Evolutionary conservation across 2,329 filamentous ascomycete genomes (phyloP).

Genomic region (Hymenoscyphus scutula): DNA sequence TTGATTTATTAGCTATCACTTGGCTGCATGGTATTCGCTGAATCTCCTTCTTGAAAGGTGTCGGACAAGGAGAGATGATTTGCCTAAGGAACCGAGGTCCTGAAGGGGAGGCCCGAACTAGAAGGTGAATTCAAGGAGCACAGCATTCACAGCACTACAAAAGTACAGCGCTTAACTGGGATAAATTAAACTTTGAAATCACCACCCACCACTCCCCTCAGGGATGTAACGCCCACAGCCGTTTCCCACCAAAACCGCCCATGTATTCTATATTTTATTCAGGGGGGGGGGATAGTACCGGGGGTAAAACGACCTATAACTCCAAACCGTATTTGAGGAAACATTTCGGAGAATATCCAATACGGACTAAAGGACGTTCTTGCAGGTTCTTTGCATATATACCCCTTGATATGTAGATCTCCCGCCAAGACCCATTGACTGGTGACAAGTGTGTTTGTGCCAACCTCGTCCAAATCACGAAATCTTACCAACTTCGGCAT

Average conservation of each 20-base stretch:
- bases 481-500: not conserved
- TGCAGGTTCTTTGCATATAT: not conserved
- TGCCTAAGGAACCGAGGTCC: not conserved
- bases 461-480: not conserved
- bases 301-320: not conserved
- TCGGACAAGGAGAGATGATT: not conserved
- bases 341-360: not conserved
- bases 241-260: no score
- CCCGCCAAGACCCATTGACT: not conserved
- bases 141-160: not conserved
- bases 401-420: not conserved
- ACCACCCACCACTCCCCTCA: no score
- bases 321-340: not conserved
- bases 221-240: no score
- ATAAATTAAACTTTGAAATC: not conserved
- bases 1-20: not conserved
- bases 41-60: slow-evolving; percentile 1
- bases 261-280: no score
- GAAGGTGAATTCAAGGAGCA: not conserved
- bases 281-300: no score
- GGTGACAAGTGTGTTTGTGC: no score
- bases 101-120: not conserved
- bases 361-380: not conserved
- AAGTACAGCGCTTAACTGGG: not conserved
- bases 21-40: not conserved